These are phyloP conservation scores for Emergomyces pasteurianus DNA, from an alignment of 2,329 filamentous ascomycete species.

Conservation along the genomic window DNA sequence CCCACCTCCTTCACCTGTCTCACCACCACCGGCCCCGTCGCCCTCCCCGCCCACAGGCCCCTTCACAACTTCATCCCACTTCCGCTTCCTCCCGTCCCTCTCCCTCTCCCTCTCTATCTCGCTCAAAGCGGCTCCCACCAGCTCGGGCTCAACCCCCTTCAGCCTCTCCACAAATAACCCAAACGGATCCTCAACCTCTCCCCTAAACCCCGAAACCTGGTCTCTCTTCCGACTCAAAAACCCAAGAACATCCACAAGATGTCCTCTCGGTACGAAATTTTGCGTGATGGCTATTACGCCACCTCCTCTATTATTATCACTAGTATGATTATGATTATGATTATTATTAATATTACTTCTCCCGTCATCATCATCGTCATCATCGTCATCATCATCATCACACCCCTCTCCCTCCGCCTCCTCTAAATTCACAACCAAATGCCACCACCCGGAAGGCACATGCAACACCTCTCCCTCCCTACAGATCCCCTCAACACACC, in stretches of 20 bases:
- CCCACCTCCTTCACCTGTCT: conserved; percentile 27
- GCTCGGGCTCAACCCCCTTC: conserved; percentile 41
- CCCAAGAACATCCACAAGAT: conserved; percentile 61
- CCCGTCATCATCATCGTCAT: too few relatives aligned
- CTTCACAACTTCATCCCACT: conserved; percentile 71
- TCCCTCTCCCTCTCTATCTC: conserved; percentile 52
- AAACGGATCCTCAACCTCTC: conserved; percentile 56
- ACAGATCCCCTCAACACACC: conserved; percentile 79
- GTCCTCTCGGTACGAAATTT: conserved; percentile 75
- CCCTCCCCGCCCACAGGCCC: conserved; percentile 30
- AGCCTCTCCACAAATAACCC: conserved; percentile 62
- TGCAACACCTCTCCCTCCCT: conserved; percentile 74
- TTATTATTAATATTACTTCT: too few relatives aligned
- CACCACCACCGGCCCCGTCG: conserved; percentile 24
- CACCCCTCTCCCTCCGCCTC: neutral
- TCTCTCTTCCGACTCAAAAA: conserved; percentile 74
- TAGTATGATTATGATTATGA: conserved; percentile 29
- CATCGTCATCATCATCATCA: conserved; percentile 56
- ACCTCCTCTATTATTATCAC: conserved; percentile 20
- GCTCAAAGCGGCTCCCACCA: conserved; percentile 54
- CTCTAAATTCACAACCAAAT: conserved; percentile 67
- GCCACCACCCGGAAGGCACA: conserved; percentile 93
- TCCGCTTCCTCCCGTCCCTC: conserved; percentile 64
- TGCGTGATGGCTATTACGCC: conserved; percentile 65
- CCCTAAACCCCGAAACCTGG: conserved; percentile 76